phyloP scores from a whole-genome alignment of 768 basidiomycete genomes.

The Lanmaoa rubissima region DNA sequence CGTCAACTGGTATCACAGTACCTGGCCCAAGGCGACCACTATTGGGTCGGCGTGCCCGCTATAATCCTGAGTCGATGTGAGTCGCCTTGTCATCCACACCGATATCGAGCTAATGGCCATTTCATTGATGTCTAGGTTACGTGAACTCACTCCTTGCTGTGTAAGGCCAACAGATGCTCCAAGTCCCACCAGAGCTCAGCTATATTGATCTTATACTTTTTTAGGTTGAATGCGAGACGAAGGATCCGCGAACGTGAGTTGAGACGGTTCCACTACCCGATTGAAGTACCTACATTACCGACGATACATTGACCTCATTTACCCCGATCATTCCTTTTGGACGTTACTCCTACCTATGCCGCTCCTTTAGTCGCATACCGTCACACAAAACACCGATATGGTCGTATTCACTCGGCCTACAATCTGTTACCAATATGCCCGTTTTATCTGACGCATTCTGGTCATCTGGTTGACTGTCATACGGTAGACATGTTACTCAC shows the following conservation, averaged over 20 bases:
- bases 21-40: constrained; percentile 1
- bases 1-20: constrained; percentile 1
- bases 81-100: background rate
- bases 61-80: constrained; percentile 11
- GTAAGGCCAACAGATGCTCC: background rate
- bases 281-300: constrained; percentile 15
- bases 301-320: background rate
- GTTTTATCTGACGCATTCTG: too few species aligned
- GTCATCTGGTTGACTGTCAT: too few species aligned
- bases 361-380: too few species aligned
- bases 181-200: background rate
- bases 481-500: too few species aligned
- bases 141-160: constrained; percentile 14
- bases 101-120: background rate
- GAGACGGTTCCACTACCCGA: background rate
- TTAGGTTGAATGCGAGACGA: constrained; percentile 9
- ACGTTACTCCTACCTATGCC: too few species aligned
- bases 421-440: too few species aligned
- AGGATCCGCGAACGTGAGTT: constrained; percentile 10
- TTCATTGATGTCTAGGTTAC: constrained; percentile 3
- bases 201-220: too few species aligned
- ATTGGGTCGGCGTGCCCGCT: constrained; percentile 12
- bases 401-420: too few species aligned
- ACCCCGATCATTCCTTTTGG: too few species aligned
- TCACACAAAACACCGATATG: too few species aligned